Percentiles rank a stretch among this genome's conserved stretches.
Conservation (phyloP, 805 yeast species). For the Candida coleopterorum region DNA sequence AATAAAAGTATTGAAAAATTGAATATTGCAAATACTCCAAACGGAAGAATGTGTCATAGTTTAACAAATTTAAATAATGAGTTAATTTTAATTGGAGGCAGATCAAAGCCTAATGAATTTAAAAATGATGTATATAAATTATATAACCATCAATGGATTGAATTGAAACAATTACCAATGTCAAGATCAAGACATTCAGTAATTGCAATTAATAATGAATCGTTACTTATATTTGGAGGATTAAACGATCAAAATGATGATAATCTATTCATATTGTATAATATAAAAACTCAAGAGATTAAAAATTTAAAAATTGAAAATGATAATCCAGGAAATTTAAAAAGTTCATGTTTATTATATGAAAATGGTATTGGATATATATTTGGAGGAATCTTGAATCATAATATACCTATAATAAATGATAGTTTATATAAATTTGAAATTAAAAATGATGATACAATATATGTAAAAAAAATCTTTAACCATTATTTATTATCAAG, state of each 20-base stretch:
- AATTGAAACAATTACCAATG: constrained; percentile 32
- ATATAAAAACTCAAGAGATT: constrained; percentile 10
- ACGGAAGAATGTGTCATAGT: constrained; percentile 58
- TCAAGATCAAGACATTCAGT: constrained; percentile 51
- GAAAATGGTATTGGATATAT: constrained; percentile 33
- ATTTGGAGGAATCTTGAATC: constrained; percentile 44
- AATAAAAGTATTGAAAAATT: constrained; percentile 33
- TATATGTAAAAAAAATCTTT: constrained; percentile 15
- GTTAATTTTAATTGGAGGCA: constrained; percentile 57
- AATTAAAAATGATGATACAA: constrained; percentile 12
- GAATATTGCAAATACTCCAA: constrained; percentile 17
- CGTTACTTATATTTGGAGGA: constrained; percentile 53
- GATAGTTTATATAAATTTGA: constrained; percentile 31
- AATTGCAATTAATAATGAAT: constrained; percentile 18
- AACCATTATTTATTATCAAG: constrained; percentile 34
- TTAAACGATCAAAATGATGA: constrained; percentile 8
- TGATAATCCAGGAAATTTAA: constrained; percentile 18
- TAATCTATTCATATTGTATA: constrained; percentile 17
- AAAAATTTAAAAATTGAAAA: constrained; percentile 13
- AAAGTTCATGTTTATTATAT: constrained; percentile 34
- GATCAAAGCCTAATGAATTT: constrained; percentile 52
- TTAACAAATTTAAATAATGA: constrained; percentile 29
- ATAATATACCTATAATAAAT: constrained; percentile 25
- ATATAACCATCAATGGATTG: constrained; percentile 34
- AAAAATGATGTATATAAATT: constrained; percentile 28